These are phyloP conservation scores for Filobasidium uniguttulatum DNA, from an alignment of 1,284 basidiomycete genomes.

Conservation along the genomic window DNA sequence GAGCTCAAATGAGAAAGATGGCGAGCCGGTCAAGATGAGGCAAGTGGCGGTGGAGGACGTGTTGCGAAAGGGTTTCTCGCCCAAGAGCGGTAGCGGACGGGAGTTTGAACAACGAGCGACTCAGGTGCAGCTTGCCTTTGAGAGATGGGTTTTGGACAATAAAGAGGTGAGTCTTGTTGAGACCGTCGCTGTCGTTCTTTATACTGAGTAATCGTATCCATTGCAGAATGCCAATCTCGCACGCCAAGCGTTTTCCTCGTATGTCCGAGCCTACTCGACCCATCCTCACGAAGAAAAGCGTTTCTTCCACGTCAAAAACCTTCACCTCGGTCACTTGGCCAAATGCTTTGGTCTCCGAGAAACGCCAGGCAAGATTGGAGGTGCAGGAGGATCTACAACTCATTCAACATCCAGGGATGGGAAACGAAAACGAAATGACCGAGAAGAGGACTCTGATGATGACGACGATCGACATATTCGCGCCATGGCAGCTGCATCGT, in stretches of 20 bases:
- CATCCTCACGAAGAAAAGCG: constrained; percentile 90
- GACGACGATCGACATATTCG: constrained; percentile 42
- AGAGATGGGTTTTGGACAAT: constrained; percentile 73
- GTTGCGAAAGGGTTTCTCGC: constrained; percentile 71
- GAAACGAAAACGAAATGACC: constrained; percentile 11
- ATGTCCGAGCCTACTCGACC: constrained; percentile 92
- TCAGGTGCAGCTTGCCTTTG: constrained; percentile 87
- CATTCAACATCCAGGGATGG: constrained; percentile 41
- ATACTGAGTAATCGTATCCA: not conserved
- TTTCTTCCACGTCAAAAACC: constrained; percentile 83
- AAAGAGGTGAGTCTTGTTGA: constrained; percentile 48
- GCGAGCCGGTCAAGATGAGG: constrained; percentile 43
- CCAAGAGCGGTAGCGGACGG: constrained; percentile 40
- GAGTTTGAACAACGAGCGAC: constrained; percentile 88
- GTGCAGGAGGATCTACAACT: constrained; percentile 31
- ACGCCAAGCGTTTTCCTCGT: constrained; percentile 75
- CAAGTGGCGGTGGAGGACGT: constrained; percentile 56
- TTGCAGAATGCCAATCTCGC: constrained; percentile 60
- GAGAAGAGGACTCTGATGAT: constrained; percentile 19
- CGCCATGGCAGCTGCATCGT: constrained; percentile 19
- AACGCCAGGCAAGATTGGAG: constrained; percentile 57
- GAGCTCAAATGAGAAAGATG: constrained; percentile 31
- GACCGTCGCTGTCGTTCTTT: not conserved
- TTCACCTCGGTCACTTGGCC: constrained; percentile 91
- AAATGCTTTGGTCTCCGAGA: constrained; percentile 93